Conservation (phyloP, 805 yeast genomes). For the Suhomyces vadensis region DNA sequence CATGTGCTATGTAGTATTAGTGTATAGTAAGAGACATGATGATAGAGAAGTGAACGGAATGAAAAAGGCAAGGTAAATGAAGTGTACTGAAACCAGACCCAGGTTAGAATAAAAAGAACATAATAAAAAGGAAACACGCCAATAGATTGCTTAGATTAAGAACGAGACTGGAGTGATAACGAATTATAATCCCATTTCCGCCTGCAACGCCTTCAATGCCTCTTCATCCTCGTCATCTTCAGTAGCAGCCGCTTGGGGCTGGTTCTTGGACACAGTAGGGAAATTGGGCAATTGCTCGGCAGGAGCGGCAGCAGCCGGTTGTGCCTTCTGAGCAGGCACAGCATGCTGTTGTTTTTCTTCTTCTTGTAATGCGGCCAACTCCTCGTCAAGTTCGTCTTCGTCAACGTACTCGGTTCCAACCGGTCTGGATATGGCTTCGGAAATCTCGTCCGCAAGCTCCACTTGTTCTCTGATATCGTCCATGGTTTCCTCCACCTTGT, state of each 20-base stretch:
- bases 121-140: not conserved
- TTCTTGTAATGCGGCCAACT: constrained; percentile 82
- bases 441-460: constrained; percentile 90
- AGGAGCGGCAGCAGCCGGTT: constrained; percentile 17
- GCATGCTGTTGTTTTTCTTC: constrained; percentile 63
- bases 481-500: constrained; percentile 96
- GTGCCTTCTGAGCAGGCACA: constrained; percentile 18
- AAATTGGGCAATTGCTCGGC: constrained; percentile 39
- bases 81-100: constrained; percentile 1
- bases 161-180: not conserved
- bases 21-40: constrained; percentile 2
- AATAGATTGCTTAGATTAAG: no score
- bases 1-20: constrained; percentile 1
- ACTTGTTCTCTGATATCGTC: constrained; percentile 97
- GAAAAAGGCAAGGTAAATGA: not conserved
- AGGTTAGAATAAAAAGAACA: not conserved
- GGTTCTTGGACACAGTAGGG: constrained; percentile 43
- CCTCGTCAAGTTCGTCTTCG: constrained; percentile 94
- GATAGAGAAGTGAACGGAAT: constrained; percentile 2
- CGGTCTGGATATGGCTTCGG: constrained; percentile 95
- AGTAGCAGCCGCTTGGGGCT: constrained; percentile 43
- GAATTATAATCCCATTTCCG: constrained; percentile 74
- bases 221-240: constrained; percentile 79
- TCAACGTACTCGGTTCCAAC: constrained; percentile 79
- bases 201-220: constrained; percentile 77